phyloP scores from a whole-genome alignment of 257 asterid species.

The Anisodus tanguticus region DNA sequence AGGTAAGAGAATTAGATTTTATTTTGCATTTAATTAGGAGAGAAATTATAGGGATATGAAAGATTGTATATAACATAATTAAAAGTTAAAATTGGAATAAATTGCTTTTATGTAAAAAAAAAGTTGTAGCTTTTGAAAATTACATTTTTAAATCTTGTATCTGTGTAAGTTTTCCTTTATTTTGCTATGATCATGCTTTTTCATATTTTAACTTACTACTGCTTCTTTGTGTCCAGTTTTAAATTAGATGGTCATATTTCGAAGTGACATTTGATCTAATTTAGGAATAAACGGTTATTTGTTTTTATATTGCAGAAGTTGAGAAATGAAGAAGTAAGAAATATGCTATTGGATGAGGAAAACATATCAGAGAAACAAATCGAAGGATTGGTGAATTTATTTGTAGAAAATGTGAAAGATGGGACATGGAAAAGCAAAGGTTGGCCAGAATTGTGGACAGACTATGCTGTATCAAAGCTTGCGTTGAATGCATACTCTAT shows the following conservation, averaged over 20 bases:
- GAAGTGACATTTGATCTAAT: background rate
- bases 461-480: constrained; percentile 77
- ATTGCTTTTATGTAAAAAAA: too few relatives aligned
- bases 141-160: too few relatives aligned
- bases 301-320: constrained; percentile 56
- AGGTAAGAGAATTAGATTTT: too few relatives aligned
- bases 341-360: constrained; percentile 56
- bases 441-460: constrained; percentile 86
- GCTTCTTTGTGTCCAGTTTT: background rate
- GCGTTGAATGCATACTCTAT: constrained; percentile 69
- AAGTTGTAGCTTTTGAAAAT: too few relatives aligned
- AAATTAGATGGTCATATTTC: too few relatives aligned
- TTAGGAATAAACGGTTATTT: background rate
- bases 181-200: too few relatives aligned
- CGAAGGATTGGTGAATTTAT: constrained; percentile 51
- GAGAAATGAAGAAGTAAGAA: constrained; percentile 47
- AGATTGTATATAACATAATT: too few relatives aligned
- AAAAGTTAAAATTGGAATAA: too few relatives aligned
- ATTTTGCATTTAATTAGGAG: too few relatives aligned
- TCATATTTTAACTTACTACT: too few relatives aligned
- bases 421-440: constrained; percentile 67
- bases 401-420: constrained; percentile 57
- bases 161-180: too few relatives aligned
- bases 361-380: constrained; percentile 51
- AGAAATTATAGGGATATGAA: too few relatives aligned